phyloP scores from a whole-genome alignment of 352 stramenopile genomes.

The Pythium sukuiense region DNA sequence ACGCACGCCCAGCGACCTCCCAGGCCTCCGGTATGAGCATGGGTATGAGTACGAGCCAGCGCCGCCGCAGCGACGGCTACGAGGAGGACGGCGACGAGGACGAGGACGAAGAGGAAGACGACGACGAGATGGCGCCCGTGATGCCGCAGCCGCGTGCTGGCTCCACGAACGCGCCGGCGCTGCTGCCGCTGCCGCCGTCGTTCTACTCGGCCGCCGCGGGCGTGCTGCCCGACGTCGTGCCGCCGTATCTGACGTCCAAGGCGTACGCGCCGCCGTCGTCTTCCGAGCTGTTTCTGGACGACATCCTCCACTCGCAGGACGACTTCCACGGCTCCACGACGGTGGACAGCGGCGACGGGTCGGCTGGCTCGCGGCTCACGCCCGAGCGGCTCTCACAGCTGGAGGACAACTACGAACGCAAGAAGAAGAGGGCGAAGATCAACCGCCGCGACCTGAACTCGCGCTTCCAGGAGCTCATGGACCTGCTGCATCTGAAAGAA shows the following conservation, averaged over 20 bases:
- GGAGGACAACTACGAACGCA: constrained; percentile 69
- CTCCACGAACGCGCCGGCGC: neutral
- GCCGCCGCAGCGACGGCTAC: neutral
- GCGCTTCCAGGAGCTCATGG: constrained; percentile 67
- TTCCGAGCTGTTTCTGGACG: constrained; percentile 45
- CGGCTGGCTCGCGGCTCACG: constrained; percentile 15
- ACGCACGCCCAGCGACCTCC: neutral
- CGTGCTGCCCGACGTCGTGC: constrained; percentile 14
- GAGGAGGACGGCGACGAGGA: constrained; percentile 16
- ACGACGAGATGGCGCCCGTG: constrained; percentile 17
- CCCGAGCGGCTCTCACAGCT: constrained; percentile 41
- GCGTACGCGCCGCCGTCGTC: constrained; percentile 2
- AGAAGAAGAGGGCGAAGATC: constrained; percentile 75
- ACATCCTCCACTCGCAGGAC: constrained; percentile 35
- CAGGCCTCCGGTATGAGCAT: neutral
- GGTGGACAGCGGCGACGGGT: constrained; percentile 8
- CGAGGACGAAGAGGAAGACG: constrained; percentile 12
- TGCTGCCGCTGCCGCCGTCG: constrained; percentile 15
- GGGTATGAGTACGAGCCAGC: neutral
- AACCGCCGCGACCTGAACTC: constrained; percentile 67
- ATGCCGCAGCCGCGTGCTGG: constrained; percentile 12
- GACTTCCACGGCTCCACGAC: constrained; percentile 19
- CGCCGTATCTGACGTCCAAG: constrained; percentile 13
- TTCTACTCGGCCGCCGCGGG: constrained; percentile 12
- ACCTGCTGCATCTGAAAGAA: constrained; percentile 54